These are phyloP conservation scores for Colletotrichum godetiae DNA, from an alignment of 2,329 filamentous ascomycete species.

Conservation along the genomic window DNA sequence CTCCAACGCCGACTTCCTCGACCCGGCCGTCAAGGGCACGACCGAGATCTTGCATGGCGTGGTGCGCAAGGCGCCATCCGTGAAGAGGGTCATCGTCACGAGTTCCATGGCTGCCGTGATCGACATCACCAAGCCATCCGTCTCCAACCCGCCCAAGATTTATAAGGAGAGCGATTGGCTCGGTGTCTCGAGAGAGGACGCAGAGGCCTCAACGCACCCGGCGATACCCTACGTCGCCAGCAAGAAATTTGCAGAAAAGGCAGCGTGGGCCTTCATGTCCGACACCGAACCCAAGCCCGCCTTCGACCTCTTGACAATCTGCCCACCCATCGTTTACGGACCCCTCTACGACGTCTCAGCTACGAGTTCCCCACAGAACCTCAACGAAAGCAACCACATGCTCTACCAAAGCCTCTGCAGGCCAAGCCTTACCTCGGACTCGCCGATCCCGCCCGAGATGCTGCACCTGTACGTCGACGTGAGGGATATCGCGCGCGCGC, in stretches of 20 bases:
- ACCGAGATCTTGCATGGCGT: conserved; percentile 60
- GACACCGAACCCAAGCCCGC: conserved; percentile 37
- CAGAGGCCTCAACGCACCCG: conserved; percentile 50
- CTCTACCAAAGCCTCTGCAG: conserved; percentile 22
- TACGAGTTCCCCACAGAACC: not conserved
- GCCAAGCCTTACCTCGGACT: not conserved
- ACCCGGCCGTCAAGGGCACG: conserved; percentile 66
- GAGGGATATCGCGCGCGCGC: conserved; percentile 41
- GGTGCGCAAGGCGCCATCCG: conserved; percentile 54
- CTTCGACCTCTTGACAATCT: conserved; percentile 51
- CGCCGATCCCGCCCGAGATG: conserved; percentile 32
- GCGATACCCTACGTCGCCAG: conserved; percentile 53
- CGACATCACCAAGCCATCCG: conserved; percentile 46
- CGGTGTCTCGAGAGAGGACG: not conserved
- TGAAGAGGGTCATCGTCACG: conserved; percentile 72
- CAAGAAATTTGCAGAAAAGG: conserved; percentile 57
- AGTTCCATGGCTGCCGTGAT: conserved; percentile 59
- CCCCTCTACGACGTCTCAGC: conserved; percentile 7
- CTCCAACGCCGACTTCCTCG: conserved; percentile 59
- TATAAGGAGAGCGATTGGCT: conserved; percentile 62
- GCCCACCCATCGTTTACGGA: conserved; percentile 31
- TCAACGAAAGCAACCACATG: conserved; percentile 24
- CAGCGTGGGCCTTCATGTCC: conserved; percentile 47
- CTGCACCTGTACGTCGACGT: conserved; percentile 44
- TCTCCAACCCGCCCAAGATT: conserved; percentile 50